Percentiles rank a stretch among this genome's conserved stretches.
These are phyloP conservation scores for Nephelium lappaceum DNA, from an alignment of 345 rosid genomes.

Conservation along the genomic window DNA sequence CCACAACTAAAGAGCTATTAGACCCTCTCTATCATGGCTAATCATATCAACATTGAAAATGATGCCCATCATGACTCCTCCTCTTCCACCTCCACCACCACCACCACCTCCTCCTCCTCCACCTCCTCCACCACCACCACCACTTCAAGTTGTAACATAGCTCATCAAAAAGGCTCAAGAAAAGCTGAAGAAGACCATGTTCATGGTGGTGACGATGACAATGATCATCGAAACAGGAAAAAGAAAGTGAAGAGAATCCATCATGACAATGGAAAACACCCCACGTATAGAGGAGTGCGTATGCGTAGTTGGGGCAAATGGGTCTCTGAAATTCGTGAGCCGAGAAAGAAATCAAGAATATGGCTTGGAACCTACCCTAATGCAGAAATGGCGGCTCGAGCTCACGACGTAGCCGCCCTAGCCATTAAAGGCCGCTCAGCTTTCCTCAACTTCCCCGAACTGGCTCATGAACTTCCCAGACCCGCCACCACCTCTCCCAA, in stretches of 20 bases:
- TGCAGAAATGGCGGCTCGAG: constrained; percentile 88
- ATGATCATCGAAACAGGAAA: not conserved
- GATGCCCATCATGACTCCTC: constrained; percentile 28
- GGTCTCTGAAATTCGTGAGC: constrained; percentile 85
- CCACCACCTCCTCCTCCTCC: constrained; percentile 27
- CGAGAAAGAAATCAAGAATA: constrained; percentile 76
- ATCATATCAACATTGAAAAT: constrained; percentile 48
- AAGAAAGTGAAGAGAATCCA: constrained; percentile 32
- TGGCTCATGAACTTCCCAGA: constrained; percentile 53
- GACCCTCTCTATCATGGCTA: constrained; percentile 36
- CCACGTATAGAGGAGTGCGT: constrained; percentile 67
- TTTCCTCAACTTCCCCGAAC: constrained; percentile 64
- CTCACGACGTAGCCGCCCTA: constrained; percentile 76
- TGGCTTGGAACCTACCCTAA: constrained; percentile 82
- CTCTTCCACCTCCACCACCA: constrained; percentile 29
- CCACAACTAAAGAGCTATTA: not conserved
- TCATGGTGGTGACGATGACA: not conserved
- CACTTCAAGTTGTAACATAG: constrained; percentile 14
- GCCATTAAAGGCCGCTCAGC: constrained; percentile 73
- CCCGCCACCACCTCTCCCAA: constrained; percentile 53
- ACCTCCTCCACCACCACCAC: constrained; percentile 16
- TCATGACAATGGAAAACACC: constrained; percentile 40
- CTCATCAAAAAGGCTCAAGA: constrained; percentile 33
- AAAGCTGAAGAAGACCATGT: constrained; percentile 33
- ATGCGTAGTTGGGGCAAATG: constrained; percentile 93